Percentiles rank a stretch among this genome's conserved stretches.
phyloP scores from a whole-genome alignment of 331 rosid genomes.

The Malus hybrid region DNA sequence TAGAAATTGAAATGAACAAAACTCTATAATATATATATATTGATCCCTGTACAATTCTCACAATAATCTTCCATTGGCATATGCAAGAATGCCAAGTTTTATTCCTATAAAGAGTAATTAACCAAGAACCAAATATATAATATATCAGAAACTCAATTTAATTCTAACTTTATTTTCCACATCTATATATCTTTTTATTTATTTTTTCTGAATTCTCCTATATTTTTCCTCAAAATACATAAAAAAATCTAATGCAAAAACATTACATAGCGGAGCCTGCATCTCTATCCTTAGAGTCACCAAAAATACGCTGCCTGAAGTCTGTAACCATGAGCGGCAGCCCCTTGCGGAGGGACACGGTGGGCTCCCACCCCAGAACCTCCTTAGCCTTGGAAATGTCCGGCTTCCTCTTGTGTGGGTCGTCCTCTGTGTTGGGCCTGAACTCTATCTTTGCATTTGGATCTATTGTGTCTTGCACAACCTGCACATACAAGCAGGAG shows the following conservation, averaged over 20 bases:
- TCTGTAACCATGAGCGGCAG: conserved; percentile 86
- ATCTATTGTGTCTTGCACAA: conserved; percentile 85
- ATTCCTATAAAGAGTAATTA: not conserved
- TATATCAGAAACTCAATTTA: not conserved
- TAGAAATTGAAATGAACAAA: not conserved
- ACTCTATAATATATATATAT: not conserved
- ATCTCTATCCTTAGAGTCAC: conserved; percentile 30
- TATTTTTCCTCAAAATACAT: not conserved
- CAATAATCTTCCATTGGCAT: conserved; percentile 9
- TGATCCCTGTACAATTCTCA: not conserved
- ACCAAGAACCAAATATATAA: not conserved
- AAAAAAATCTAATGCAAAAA: not conserved
- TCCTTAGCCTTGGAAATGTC: conserved; percentile 87
- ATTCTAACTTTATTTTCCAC: conserved; percentile 1
- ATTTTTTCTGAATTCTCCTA: too few relatives aligned
- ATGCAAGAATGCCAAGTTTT: too few relatives aligned
- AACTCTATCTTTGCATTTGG: conserved; percentile 85
- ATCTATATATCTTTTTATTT: not conserved
- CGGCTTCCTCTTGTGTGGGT: conserved; percentile 88
- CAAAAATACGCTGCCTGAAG: conserved; percentile 63
- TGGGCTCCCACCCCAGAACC: conserved; percentile 85
- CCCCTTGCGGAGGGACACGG: conserved; percentile 76
- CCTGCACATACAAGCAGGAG: conserved; percentile 28
- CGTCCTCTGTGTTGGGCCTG: conserved; percentile 90
- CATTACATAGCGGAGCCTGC: not conserved